Evolutionary conservation across 495 filamentous ascomycete species (phyloP).

Genomic region (Penicillium subrubescens): DNA sequence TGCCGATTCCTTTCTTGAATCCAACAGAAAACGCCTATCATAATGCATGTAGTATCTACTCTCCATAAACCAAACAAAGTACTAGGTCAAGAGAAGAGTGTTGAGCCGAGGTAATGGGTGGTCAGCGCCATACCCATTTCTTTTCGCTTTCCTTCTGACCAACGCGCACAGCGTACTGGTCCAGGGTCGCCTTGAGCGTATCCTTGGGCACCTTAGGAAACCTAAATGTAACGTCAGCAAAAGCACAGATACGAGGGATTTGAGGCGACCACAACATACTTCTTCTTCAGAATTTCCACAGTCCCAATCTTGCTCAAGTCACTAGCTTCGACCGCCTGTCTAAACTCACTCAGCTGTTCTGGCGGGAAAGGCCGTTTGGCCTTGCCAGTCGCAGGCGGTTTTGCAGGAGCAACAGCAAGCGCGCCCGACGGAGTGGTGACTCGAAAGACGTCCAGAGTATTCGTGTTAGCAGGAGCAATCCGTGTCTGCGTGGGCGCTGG

Average conservation of each 20-base stretch:
- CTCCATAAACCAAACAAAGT: neutral
- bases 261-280: constrained; percentile 32
- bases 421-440: constrained; percentile 13
- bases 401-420: constrained; percentile 12
- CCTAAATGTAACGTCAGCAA: constrained; percentile 28
- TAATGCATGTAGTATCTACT: neutral
- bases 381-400: constrained; percentile 25
- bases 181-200: constrained; percentile 71
- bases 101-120: neutral
- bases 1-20: neutral
- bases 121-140: constrained; percentile 57
- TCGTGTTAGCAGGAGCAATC: constrained; percentile 4
- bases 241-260: constrained; percentile 1
- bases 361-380: constrained; percentile 47
- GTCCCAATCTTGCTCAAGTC: constrained; percentile 75
- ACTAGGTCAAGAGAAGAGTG: neutral
- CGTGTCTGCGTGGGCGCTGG: constrained; percentile 10
- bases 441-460: constrained; percentile 33
- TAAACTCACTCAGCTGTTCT: constrained; percentile 73
- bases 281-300: constrained; percentile 73
- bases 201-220: constrained; percentile 74
- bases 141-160: constrained; percentile 64
- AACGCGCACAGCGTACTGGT: constrained; percentile 66
- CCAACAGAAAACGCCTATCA: neutral
- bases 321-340: constrained; percentile 66